Evolutionary conservation across 768 basidiomycete genomes (phyloP).

Genomic region (Kwoniella shandongensis): DNA sequence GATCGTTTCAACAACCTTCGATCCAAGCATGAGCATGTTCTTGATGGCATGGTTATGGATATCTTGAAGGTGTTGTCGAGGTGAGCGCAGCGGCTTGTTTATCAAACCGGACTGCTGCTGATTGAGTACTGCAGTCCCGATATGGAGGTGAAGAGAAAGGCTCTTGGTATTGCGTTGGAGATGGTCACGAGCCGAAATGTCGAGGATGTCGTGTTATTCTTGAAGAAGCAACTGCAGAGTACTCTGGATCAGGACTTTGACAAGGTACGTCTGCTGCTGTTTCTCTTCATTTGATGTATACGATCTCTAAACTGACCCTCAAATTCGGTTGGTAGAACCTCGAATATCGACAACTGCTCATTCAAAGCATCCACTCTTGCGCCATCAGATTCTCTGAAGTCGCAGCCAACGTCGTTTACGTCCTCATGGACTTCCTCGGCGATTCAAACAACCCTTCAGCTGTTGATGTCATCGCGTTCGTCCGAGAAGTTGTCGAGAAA

Average conservation of each 20-base stretch:
- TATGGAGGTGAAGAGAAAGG: slow-evolving; percentile 93
- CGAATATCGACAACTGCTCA: slow-evolving; percentile 92
- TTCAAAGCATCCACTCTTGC: slow-evolving; percentile 94
- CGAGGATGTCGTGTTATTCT: slow-evolving; percentile 90
- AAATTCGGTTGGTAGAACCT: slow-evolving; percentile 72
- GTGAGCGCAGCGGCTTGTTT: slow-evolving; percentile 53
- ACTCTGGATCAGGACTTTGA: slow-evolving; percentile 91
- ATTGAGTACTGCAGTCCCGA: slow-evolving; percentile 64
- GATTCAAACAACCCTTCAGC: slow-evolving; percentile 94
- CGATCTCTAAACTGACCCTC: background rate
- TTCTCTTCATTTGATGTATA: background rate
- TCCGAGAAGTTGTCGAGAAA: slow-evolving; percentile 92
- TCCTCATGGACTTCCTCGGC: slow-evolving; percentile 62
- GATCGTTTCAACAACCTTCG: slow-evolving; percentile 82
- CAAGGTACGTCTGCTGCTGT: slow-evolving; percentile 67
- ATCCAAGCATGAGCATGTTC: slow-evolving; percentile 74
- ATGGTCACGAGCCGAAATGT: slow-evolving; percentile 94
- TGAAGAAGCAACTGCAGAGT: slow-evolving; percentile 95
- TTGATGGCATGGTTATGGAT: slow-evolving; percentile 93
- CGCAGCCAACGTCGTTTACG: slow-evolving; percentile 88
- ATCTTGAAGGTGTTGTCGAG: slow-evolving; percentile 85
- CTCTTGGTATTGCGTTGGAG: slow-evolving; percentile 80
- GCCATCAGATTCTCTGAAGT: slow-evolving; percentile 97
- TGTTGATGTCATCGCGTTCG: slow-evolving; percentile 87
- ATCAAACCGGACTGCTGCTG: background rate